These are phyloP conservation scores for Thalassiosira allenii DNA, from an alignment of 352 stramenopile species.

Conservation along the genomic window DNA sequence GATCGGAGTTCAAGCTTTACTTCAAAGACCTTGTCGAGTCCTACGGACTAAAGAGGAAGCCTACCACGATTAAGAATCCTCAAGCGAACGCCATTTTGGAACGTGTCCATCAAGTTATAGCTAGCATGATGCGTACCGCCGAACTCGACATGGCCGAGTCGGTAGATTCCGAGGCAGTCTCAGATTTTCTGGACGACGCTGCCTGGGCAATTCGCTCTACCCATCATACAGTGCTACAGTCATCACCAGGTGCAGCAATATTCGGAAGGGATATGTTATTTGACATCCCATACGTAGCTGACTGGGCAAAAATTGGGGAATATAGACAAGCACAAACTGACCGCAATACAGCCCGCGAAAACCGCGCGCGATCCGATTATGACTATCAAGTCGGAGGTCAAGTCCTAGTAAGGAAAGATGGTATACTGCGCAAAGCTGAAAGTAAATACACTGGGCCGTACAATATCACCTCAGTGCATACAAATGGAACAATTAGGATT, in stretches of 20 bases:
- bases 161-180: conserved; percentile 11
- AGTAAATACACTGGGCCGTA: neutral
- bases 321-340: conserved; percentile 38
- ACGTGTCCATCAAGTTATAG: conserved; percentile 42
- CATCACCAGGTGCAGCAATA: conserved; percentile 51
- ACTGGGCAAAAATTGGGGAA: conserved; percentile 55
- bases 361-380: conserved; percentile 28
- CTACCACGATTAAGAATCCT: conserved; percentile 49
- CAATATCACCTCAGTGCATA: conserved; percentile 27
- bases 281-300: conserved; percentile 45
- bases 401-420: conserved; percentile 31
- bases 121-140: conserved; percentile 44
- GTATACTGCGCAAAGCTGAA: conserved; percentile 31
- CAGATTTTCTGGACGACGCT: conserved; percentile 36
- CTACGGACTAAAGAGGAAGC: conserved; percentile 53
- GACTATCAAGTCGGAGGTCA: conserved; percentile 33
- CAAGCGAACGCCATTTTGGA: conserved; percentile 64
- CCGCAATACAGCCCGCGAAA: conserved; percentile 52
- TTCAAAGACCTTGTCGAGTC: conserved; percentile 33
- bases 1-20: conserved; percentile 42
- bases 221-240: conserved; percentile 53
- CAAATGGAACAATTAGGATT: conserved; percentile 34
- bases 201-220: conserved; percentile 48
- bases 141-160: conserved; percentile 36
- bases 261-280: conserved; percentile 68